Evolutionary conservation across 805 yeast species (phyloP).

Genomic region (Ogataea nonfermentans): DNA sequence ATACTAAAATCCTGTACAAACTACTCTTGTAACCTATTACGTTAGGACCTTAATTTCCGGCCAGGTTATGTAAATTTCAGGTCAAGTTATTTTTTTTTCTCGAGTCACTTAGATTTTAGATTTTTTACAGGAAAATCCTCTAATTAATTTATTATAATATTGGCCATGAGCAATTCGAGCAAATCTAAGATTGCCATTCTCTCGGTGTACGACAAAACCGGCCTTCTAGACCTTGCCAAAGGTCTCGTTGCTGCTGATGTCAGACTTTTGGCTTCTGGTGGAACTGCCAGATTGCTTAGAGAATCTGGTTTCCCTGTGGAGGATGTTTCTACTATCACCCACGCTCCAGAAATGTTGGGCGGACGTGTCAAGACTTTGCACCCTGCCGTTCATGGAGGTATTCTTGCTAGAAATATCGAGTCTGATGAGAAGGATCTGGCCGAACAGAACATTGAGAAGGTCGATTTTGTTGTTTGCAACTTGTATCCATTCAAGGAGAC

Average conservation of each 20-base stretch:
- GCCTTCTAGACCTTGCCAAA: conserved; percentile 91
- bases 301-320: conserved; percentile 99
- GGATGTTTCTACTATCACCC: conserved; percentile 91
- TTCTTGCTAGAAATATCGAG: conserved; percentile 89
- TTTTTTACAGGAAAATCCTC: too few relatives aligned
- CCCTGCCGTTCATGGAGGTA: conserved; percentile 98
- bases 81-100: too few relatives aligned
- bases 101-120: too few relatives aligned
- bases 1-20: too few relatives aligned
- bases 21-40: too few relatives aligned
- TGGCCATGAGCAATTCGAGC: conserved; percentile 13
- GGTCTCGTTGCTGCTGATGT: conserved; percentile 88
- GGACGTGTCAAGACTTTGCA: conserved; percentile 98
- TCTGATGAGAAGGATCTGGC: conserved; percentile 85
- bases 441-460: conserved; percentile 90
- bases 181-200: conserved; percentile 85
- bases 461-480: conserved; percentile 96
- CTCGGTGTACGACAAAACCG: conserved; percentile 97
- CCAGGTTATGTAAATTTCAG: too few relatives aligned
- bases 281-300: conserved; percentile 90
- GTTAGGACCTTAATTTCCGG: too few relatives aligned
- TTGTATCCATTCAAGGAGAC: conserved; percentile 98
- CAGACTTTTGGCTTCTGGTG: conserved; percentile 94
- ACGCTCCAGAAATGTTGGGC: conserved; percentile 98
- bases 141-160: conserved; percentile 8